Base-by-base conservation (phyloP, 768 basidiomycete genomes). In the Lentinula sp. region DNA sequence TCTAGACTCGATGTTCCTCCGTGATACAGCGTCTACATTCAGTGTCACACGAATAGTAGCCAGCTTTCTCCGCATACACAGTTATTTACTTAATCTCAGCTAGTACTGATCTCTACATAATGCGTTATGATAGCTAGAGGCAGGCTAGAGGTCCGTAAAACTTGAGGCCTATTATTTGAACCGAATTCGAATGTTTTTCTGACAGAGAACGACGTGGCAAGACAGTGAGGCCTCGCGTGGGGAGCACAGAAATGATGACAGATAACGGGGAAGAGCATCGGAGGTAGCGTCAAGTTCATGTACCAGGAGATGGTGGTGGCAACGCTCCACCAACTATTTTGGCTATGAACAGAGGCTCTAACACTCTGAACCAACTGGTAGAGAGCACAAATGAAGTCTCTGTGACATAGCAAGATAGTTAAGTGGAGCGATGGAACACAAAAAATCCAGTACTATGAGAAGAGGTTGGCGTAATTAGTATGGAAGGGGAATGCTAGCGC, bases 281-380 rank as follows among this genome's bases (percentile, higher is more conserved):
- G 12, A 23, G 15, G 33, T 35, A 20, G 41, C 10, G 36, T 41
- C 57, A 35, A 43, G 6, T 12, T 50, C 45, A 41, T 48, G 45
- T 20, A n/a, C 57, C 8, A 36, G 48, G n/a, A 46, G 5, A 20
- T 32, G 42, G 45, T 55, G 52, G 54, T 36, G 33, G 13, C 60
- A 70, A 77, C 79, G 71, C 79, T 73, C 76, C 67, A 59, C 35
- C 74, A 75, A 78, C 79, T 79, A 80, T 81, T 76, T 79, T 75
- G 79, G 77, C 81, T 82, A 83, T 84, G 82, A 84, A 83, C 81
- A 82, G 73, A 80, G 69, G 61, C 68, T 70, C 71, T 36, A 53
- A 66, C 67, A 33, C 48, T 67, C 66, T 65, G 71, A 65, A 74
- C 74, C 74, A 63, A 75, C 1, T 63, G 72, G 74, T 73, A 62